Base-by-base conservation (phyloP, 805 yeast species). In the Yarrowia keelungensis region DNA sequence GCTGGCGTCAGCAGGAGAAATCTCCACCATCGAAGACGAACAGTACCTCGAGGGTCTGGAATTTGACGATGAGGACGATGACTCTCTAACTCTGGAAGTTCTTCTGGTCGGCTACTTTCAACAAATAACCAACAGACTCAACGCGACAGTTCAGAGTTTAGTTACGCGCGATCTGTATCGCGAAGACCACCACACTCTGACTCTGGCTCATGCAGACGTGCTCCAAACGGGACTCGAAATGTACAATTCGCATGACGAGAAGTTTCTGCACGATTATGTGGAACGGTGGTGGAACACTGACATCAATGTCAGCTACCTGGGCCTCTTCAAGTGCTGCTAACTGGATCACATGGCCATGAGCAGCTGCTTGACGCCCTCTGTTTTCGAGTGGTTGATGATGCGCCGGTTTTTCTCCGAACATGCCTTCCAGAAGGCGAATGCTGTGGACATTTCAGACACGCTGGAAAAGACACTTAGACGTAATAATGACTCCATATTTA, bases 191-290 rank as follows among this genome's bases (percentile, higher is more conserved):
- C 45, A 38, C 12, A 26, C 46, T 19, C 32, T 59, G 35, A 59
- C 65, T 8, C 45, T 62, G 19, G 67, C 67, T 3, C 54, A 62
- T 15, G 56, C 56, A 12, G 67, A 62, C 32, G 54, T 62, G 38
- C 56, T 62, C 11, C 67, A 62, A n/a, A 49, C 67, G 11, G 67
- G 67, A 26, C 47, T 62, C 39, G 67, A 62, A 39, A 62, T 62
- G 67, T 62, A 47, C 56, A 62, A 49, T 46, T 47, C 67, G 11
- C 67, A 62, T 14, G 56, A 62, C 56, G 56, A 47, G 39, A 62
- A 62, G 54, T 62, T 47, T 15, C 54, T 62, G 67, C 46, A 47
- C 8, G 67, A 62, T 9, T 62, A 47, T 26, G 67, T 49, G 47
- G 67, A 47, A 22, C 56, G 54, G 7, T 62, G 67, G 56, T 62